Evolutionary conservation across 2,329 filamentous ascomycete species (phyloP), one percentile per base, ranked within the genome.

Genomic region (Cladosporium sp.): DNA sequence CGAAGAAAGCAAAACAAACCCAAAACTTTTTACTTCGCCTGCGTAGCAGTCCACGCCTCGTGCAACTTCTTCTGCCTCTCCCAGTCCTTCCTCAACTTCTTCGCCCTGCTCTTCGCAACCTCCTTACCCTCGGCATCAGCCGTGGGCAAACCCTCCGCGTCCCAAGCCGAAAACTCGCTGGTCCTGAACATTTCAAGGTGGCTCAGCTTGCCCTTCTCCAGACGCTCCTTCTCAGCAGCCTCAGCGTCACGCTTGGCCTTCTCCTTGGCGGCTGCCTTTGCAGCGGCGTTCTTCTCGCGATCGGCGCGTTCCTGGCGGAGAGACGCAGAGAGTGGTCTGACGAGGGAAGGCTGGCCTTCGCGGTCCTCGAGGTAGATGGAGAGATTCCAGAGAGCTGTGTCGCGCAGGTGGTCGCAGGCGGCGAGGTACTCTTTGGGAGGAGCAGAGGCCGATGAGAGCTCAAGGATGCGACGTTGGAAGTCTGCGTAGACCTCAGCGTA

Each of bases 341-440:
- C 89, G 36, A 97, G 84, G 0, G 92, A 92, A 0, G 87, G 89
- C n/a, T 81, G 81, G 69, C 79, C 80, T 28, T 87, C 84, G 59
- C 92, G 87, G 74, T 97, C 93, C 75, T 97, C 93, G 0, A 97
- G 87, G 74, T 96, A 96, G 66, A 97, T 90, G 44, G 90, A 92
- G 0, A 96, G 81, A 66, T 93, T 88, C 73, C 91, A 93, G 12
- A 97, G 86, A 65, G 93, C 88, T 11, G 87, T 84, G 76, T 97
- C 92, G 62, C 93, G 90, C 52, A 97, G 87, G 21, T 86, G 84
- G 75, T 96, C 94, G 70, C 90, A 95, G 57, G 96, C 85, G 0
- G 83, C 79, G 1, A 97, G 86, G 44, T 95, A 88, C 3, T 90
- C 86, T 75, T 92, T 92, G 67, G 90, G 87, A 1, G 87, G 82